Evolutionary conservation across 257 asterid species (phyloP).

Genomic region (Avicennia marina): DNA sequence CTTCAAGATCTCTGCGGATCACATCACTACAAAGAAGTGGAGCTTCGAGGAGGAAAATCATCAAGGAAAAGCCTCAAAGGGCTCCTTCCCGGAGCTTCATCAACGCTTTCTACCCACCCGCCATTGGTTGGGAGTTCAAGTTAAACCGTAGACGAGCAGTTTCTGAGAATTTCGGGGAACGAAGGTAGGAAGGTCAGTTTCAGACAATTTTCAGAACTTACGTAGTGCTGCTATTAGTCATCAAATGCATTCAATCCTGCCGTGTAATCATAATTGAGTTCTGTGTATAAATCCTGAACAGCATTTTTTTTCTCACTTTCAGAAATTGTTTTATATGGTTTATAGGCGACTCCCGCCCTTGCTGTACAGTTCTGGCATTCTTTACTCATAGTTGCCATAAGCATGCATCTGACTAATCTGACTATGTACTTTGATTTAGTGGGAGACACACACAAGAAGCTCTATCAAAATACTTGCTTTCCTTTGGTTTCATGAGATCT

Average conservation of each 20-base stretch:
- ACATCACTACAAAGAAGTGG: conserved; percentile 25
- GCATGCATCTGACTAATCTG: no score
- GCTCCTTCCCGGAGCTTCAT: conserved; percentile 52
- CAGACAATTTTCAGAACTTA: conserved; percentile 17
- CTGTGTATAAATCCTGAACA: conserved; percentile 30
- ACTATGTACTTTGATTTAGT: no score
- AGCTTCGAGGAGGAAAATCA: conserved; percentile 34
- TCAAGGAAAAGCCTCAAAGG: conserved; percentile 56
- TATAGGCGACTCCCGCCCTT: no score
- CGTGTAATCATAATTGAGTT: no score
- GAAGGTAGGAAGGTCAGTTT: conserved; percentile 16
- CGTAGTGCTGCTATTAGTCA: conserved; percentile 3
- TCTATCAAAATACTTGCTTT: no score
- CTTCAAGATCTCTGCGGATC: conserved; percentile 41
- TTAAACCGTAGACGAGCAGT: conserved; percentile 46
- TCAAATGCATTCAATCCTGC: neutral
- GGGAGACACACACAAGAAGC: no score
- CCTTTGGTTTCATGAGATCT: no score
- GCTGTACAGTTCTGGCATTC: no score
- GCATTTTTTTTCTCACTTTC: no score
- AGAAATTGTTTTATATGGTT: no score
- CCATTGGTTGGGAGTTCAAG: conserved; percentile 55
- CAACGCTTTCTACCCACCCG: conserved; percentile 55
- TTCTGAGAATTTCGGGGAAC: conserved; percentile 34
- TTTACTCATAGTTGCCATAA: no score